These are phyloP conservation scores for Brassica cretica DNA, from an alignment of 345 rosid genomes.

Conservation along the genomic window DNA sequence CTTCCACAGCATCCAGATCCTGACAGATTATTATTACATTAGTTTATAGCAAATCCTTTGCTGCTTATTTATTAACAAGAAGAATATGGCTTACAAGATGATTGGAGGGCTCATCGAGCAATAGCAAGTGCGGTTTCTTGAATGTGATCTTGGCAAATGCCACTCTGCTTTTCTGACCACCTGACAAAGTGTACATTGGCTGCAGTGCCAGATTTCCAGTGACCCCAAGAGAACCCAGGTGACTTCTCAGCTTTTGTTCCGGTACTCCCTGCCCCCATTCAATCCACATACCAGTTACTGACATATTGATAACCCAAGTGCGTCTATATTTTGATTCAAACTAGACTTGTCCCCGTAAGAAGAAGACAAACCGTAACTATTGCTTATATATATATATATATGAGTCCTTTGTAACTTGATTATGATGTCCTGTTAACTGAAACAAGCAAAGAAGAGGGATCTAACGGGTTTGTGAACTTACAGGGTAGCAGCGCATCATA, in stretches of 20 bases:
- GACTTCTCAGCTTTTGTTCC: constrained; percentile 88
- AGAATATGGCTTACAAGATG: constrained; percentile 77
- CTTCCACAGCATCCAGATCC: constrained; percentile 99
- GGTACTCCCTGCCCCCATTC: constrained; percentile 77
- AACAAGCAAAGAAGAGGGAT: neutral
- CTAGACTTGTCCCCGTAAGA: constrained; percentile 2
- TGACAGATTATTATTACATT: constrained; percentile 20
- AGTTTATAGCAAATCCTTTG: constrained; percentile 13
- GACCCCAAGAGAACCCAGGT: constrained; percentile 96
- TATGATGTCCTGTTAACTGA: constrained; percentile 11
- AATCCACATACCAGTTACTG: constrained; percentile 10
- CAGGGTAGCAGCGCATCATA: constrained; percentile 99
- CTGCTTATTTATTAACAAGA: constrained; percentile 4
- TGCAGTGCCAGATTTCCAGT: constrained; percentile 98
- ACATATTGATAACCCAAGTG: neutral
- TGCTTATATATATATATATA: neutral
- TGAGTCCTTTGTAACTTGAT: neutral
- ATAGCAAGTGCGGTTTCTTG: constrained; percentile 94
- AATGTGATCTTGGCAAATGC: constrained; percentile 98
- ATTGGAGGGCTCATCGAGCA: constrained; percentile 98
- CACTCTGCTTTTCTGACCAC: constrained; percentile 99
- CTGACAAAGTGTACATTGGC: constrained; percentile 98
- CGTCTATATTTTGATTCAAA: neutral
- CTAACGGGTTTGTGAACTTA: constrained; percentile 42
- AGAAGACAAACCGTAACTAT: neutral